Evolutionary conservation across 75 land plant genomes (phyloP).

Genomic region (Isoetes taiwanensis): DNA sequence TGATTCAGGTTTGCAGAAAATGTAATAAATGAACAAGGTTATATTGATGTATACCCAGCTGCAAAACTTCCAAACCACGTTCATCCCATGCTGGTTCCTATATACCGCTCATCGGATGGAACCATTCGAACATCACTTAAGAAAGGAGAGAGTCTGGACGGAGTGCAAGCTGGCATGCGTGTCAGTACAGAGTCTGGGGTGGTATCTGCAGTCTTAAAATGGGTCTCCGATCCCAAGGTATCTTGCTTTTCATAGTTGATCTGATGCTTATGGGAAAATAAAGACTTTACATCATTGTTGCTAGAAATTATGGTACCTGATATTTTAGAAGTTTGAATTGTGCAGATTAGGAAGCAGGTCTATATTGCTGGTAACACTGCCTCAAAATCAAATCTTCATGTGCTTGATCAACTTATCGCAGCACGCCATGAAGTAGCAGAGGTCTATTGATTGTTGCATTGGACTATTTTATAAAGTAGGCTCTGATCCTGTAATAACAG

Average conservation of each 20-base stretch:
- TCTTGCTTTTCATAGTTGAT: conserved; percentile 5
- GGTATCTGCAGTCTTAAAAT: conserved; percentile 62
- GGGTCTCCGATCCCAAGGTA: conserved; percentile 69
- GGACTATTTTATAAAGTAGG: too few relatives aligned
- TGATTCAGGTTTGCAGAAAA: conserved; percentile 43
- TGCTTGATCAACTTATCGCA: conserved; percentile 67
- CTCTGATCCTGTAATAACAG: too few relatives aligned
- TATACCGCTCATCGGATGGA: conserved; percentile 16
- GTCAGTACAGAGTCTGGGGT: conserved; percentile 55
- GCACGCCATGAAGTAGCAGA: conserved; percentile 73
- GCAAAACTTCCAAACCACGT: conserved; percentile 59
- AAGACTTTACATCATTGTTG: neutral
- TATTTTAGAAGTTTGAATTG: neutral
- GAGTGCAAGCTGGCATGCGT: conserved; percentile 39
- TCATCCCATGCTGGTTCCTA: conserved; percentile 30
- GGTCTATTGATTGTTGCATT: too few relatives aligned
- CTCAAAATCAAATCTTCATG: conserved; percentile 60
- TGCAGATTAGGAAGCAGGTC: conserved; percentile 57
- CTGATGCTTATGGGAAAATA: neutral
- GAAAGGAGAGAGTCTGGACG: neutral
- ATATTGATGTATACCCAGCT: conserved; percentile 75
- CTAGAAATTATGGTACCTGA: neutral
- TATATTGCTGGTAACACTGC: conserved; percentile 62
- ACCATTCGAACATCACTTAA: conserved; percentile 1
- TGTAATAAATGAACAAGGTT: conserved; percentile 60